Evolutionary conservation across 768 basidiomycete genomes (phyloP).

Genomic region (Rhodotorula kratochvilovae): DNA sequence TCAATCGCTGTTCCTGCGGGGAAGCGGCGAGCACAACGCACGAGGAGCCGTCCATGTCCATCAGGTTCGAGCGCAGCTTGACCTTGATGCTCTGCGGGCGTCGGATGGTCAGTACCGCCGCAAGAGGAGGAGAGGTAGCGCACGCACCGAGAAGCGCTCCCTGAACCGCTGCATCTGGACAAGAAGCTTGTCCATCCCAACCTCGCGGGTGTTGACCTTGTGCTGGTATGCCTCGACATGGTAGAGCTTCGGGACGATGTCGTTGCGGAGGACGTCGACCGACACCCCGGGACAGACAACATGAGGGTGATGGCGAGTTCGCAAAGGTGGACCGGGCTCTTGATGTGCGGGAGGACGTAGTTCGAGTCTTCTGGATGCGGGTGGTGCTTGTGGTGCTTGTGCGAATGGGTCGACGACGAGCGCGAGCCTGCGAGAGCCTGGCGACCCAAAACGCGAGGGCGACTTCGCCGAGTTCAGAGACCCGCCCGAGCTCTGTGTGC

Average conservation of each 20-base stretch:
- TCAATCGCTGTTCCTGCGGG: too few relatives aligned
- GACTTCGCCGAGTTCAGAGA: not conserved
- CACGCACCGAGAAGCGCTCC: constrained; percentile 11
- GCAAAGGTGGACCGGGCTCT: constrained; percentile 17
- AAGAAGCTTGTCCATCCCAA: constrained; percentile 16
- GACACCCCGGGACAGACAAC: constrained; percentile 10
- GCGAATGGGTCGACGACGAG: not conserved
- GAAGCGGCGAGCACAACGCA: constrained; percentile 5
- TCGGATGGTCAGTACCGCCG: not conserved
- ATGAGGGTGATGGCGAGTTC: constrained; percentile 15
- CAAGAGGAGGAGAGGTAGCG: too few relatives aligned
- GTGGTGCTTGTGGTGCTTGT: not conserved
- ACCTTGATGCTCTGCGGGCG: constrained; percentile 10
- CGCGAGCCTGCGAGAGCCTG: not conserved
- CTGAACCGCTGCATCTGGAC: not conserved
- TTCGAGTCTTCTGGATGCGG: not conserved
- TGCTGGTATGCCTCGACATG: constrained; percentile 23
- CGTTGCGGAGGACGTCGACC: not conserved
- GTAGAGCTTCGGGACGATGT: constrained; percentile 13
- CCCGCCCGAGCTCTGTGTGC: not conserved
- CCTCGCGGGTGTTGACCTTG: constrained; percentile 21
- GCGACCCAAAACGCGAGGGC: not conserved
- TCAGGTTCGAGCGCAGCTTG: constrained; percentile 15
- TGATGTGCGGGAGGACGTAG: not conserved
- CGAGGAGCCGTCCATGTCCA: constrained; percentile 33